phyloP scores from a whole-genome alignment of 495 filamentous ascomycete genomes.

The Daldinia loculata region DNA sequence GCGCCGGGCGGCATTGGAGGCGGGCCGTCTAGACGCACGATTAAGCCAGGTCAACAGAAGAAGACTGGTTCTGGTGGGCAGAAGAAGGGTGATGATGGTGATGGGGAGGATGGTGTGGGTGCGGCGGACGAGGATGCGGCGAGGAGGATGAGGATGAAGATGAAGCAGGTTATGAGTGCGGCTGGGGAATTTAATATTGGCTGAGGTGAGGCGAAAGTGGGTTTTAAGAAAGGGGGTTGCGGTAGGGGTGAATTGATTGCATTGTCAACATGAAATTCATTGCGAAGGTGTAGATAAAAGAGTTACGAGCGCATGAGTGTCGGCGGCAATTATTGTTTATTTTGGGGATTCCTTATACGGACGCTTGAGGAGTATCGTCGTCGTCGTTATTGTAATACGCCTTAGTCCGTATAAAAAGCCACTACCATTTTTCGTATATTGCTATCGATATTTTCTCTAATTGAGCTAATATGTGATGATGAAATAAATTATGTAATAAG shows the following conservation, averaged over 20 bases:
- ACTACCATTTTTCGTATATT: neutral
- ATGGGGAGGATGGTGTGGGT: conserved; percentile 42
- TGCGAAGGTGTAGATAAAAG: conserved; percentile 16
- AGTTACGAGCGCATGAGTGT: conserved; percentile 1
- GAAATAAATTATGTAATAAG: too few relatives aligned
- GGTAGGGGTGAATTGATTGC: neutral
- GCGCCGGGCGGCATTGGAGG: conserved; percentile 80
- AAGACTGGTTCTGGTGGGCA: conserved; percentile 30
- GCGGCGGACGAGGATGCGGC: conserved; percentile 70
- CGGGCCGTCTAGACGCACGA: conserved; percentile 52
- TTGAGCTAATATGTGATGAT: too few relatives aligned
- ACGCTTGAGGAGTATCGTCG: neutral
- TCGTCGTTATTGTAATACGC: neutral
- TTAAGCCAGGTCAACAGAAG: conserved; percentile 37
- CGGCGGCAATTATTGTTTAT: neutral
- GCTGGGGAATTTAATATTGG: conserved; percentile 91
- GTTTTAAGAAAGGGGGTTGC: too few relatives aligned
- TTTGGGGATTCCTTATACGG: neutral
- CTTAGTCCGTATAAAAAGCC: neutral
- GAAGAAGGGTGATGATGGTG: conserved; percentile 25
- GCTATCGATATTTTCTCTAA: too few relatives aligned
- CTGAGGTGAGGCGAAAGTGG: conserved; percentile 44
- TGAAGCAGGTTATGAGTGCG: conserved; percentile 76
- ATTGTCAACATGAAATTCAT: neutral
- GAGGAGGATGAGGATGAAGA: conserved; percentile 80